A percentile compares a stretch with the other conserved stretches of the same genome.
These are phyloP conservation scores for Glycine soja DNA, from an alignment of 306 rosid species.

Conservation along the genomic window DNA sequence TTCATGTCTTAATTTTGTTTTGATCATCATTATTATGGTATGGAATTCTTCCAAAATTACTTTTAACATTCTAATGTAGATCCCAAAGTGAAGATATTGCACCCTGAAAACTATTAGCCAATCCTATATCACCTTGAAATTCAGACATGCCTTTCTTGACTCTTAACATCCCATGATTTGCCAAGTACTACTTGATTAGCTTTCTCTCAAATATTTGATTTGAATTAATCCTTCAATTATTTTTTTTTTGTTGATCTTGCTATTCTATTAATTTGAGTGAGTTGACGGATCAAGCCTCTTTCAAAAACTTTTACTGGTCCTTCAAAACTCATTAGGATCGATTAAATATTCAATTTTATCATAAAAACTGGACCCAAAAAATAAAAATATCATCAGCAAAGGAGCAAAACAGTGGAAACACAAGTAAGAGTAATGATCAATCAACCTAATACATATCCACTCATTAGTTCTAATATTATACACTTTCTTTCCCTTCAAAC, in stretches of 20 bases:
- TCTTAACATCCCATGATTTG: neutral
- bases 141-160: neutral
- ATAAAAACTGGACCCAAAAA: neutral
- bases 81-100: neutral
- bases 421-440: neutral
- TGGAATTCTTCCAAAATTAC: neutral
- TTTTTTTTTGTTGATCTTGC: neutral
- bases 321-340: neutral
- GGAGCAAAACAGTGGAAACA: neutral
- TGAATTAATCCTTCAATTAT: slow-evolving; percentile 3
- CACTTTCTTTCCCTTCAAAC: neutral
- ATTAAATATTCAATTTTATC: neutral
- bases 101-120: neutral
- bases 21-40: neutral
- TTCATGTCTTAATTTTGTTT: neutral
- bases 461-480: neutral
- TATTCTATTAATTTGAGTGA: neutral
- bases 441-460: too few relatives aligned
- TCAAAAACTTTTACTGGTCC: too few relatives aligned
- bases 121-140: neutral
- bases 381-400: neutral
- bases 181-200: neutral
- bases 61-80: neutral
- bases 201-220: neutral
- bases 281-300: neutral